These are phyloP conservation scores for Chalara sp. DNA, from an alignment of 2,329 filamentous ascomycete species.

Conservation along the genomic window DNA sequence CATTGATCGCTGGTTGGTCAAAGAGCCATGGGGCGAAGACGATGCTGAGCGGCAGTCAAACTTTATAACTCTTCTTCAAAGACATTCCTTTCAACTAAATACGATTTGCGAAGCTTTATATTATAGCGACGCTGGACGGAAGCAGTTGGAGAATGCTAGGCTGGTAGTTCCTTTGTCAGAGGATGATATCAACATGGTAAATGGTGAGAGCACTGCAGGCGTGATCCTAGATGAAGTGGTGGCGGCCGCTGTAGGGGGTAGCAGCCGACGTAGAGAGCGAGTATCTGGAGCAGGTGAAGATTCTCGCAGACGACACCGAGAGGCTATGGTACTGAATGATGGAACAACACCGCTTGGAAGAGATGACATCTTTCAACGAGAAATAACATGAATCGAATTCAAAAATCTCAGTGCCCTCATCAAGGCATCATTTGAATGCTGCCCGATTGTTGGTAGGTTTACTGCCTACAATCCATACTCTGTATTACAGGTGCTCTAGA, in stretches of 20 bases:
- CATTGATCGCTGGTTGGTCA: conserved; percentile 66
- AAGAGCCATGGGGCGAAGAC: conserved; percentile 61
- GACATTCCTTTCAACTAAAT: conserved; percentile 28
- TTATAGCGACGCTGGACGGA: conserved; percentile 16
- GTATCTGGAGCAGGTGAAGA: conserved; percentile 63
- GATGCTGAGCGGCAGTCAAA: conserved; percentile 46
- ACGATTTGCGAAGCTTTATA: conserved; percentile 38
- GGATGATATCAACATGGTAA: conserved; percentile 35
- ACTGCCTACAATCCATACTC: too few relatives aligned
- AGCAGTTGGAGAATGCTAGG: conserved; percentile 19
- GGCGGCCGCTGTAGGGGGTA: conserved; percentile 21
- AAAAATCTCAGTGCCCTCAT: too few relatives aligned
- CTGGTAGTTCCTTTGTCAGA: conserved; percentile 28
- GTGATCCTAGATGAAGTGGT: conserved; percentile 23
- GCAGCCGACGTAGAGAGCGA: conserved; percentile 34
- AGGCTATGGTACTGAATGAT: conserved; percentile 88
- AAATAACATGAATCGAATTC: too few relatives aligned
- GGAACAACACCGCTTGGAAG: conserved; percentile 68
- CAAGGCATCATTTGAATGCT: too few relatives aligned
- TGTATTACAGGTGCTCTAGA: too few relatives aligned
- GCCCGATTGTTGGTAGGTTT: too few relatives aligned
- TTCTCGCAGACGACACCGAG: conserved; percentile 67
- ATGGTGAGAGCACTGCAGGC: conserved; percentile 42
- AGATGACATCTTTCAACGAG: conserved; percentile 68
- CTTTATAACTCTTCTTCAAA: conserved; percentile 33